Evolutionary conservation across 768 basidiomycete species (phyloP), one percentile per base, ranked within the genome.

Genomic region (Strobilomyces dryophilus): DNA sequence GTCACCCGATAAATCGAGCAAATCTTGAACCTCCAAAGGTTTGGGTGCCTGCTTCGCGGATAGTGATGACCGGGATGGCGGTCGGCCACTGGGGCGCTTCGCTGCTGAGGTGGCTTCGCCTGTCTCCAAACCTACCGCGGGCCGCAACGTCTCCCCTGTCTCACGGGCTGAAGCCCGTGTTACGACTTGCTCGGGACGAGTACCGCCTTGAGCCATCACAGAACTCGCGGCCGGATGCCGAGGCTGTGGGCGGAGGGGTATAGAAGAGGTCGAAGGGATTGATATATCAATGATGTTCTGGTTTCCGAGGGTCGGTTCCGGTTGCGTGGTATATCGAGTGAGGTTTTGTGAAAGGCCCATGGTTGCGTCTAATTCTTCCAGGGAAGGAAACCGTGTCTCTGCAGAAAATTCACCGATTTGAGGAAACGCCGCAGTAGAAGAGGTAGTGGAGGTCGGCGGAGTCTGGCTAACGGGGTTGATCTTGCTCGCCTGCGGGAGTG

Each of bases 361-460:
- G 10, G 72, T 71, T 21, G 82, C 79, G 67, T 92, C 87, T 7
- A 95, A 73, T 54, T 89, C 87, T 65, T 95, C 94, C 39, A 97
- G 72, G 1, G 94, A 89, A 0, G 94, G 94, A 67, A 90, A 97
- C 48, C 90, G 79, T 29, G 82, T 78, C 67, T 94, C 92, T 17
- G 76, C 79, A 40, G 79, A 73, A 21, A 77, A 65, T 29, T 77
- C 74, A 20, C 77, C 74, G 37, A 64, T 62, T 37, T 72, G 73
- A 17, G 62, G 65, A 53, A 76, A 65, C 20, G 66, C 57, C 10
- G 67, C 55, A 8, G 67, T 62, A 24, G 68, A 60, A 43, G 73
- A 65, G 41, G 73, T 52, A 26, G 71, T 66, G 14, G 80, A 75
- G 17, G 68, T 72, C 7, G 76, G 70, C 49, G 47, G 27, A 20